Base-by-base conservation (phyloP, 306 rosid species). In the Castanea mollissima region DNA sequence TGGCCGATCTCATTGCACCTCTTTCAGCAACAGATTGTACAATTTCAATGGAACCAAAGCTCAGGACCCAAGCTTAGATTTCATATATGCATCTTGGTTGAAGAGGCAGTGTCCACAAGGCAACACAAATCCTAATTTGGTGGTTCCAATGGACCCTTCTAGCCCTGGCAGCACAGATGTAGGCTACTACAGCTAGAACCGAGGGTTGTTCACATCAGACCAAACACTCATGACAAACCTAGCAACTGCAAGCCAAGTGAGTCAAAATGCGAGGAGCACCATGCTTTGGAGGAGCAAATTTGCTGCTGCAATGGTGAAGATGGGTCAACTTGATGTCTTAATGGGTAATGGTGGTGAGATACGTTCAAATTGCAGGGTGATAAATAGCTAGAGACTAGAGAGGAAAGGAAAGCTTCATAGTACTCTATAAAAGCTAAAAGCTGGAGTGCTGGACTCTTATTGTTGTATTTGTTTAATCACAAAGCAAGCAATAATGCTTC, bases 271-370 rank as follows among this genome's bases (percentile, higher is more conserved):
- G 5, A 79, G 74, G 81, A 35, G 73, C 21, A 74, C 88, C 2
- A 16, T 31, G 44, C 69, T 85, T 2, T 91, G 96, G 96, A 69
- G 67, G 63, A 44, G 6, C 52, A 85, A 86, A 19, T 89, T 91
- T 76, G 89, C 91, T 0, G 84, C 76, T 67, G 94, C 94, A 21
- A 89, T 91, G 92, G 86, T 89, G 60, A 92, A 91, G 79, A 89
- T 92, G 97, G 94, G 92, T 10, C 84, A 78, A 74, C 78, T 92
- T 12, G 82, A 80, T 52, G 90, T 85, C 72, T 72, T 86, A 16
- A 92, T 90, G 6, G 88, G 91, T 52, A 55, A 74, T 71, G 82
- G 73, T 46, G 91, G 92, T 68, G 92, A 89, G 89, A 89, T 91
- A 69, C 87, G 92, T 76, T 34, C 77, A 62, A 89, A 76, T 69